phyloP scores from a whole-genome alignment of 768 basidiomycete genomes.

The Trametes cubensis region DNA sequence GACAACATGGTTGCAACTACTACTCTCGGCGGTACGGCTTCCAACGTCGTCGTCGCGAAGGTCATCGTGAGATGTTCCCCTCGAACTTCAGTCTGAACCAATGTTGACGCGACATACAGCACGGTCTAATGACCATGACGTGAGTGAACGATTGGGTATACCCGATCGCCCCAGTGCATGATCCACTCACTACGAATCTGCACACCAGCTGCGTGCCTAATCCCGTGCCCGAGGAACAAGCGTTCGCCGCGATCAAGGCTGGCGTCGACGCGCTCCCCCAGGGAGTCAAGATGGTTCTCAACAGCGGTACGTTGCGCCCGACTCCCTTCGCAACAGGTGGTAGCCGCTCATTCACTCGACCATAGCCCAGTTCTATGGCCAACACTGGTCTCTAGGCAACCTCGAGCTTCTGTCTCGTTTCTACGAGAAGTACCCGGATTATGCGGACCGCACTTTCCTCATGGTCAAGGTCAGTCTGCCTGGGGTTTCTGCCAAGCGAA shows the following conservation, averaged over 20 bases:
- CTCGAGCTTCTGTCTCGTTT: constrained; percentile 52
- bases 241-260: constrained; percentile 62
- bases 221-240: constrained; percentile 54
- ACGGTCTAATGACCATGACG: constrained; percentile 63
- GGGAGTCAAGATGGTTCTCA: constrained; percentile 52
- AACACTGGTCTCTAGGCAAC: constrained; percentile 43
- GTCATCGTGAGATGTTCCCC: constrained; percentile 41
- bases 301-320: constrained; percentile 41
- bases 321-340: constrained; percentile 17
- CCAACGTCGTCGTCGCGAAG: constrained; percentile 41
- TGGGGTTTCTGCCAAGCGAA: too few relatives aligned
- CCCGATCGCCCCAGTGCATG: not conserved
- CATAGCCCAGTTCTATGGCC: constrained; percentile 60
- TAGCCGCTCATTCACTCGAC: not conserved
- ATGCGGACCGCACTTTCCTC: constrained; percentile 49
- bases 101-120: constrained; percentile 23
- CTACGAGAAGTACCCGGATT: constrained; percentile 47
- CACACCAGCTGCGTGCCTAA: constrained; percentile 42
- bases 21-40: constrained; percentile 44
- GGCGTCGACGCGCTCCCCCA: constrained; percentile 45
- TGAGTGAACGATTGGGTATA: constrained; percentile 28
- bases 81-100: constrained; percentile 29
- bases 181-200: not conserved
- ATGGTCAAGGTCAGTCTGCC: constrained; percentile 47
- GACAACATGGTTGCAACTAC: constrained; percentile 36